Evolutionary conservation across 2,329 filamentous ascomycete species (phyloP), one percentile per base, ranked within the genome.

Genomic region (Sporothrix pseudoabietina): DNA sequence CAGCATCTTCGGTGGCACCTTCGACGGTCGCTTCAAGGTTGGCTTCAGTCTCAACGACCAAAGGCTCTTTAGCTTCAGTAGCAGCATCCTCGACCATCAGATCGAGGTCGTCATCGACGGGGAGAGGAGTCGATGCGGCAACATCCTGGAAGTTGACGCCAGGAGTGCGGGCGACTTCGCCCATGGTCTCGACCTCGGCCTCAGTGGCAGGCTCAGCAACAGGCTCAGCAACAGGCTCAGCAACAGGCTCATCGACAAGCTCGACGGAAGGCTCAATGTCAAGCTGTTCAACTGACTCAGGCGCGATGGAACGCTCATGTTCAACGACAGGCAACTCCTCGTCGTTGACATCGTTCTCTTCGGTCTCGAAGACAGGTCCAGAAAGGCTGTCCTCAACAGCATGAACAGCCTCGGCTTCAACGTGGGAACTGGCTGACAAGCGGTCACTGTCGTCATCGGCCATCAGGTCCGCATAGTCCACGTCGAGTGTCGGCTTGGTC

Each of bases 401-500:
- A 30, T 61, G 30, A 39, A 61, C 26, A 35, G 55, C 6, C 26
- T 59, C 57, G 2, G 14, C 22, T 14, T 16, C 35, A 4, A 19
- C 32, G 12, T 9, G 59, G 10, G n/a, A 26, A 8, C 35, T 44
- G 22, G 12, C 30, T 30, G 69, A 41, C 44, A n/a, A 9, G 47
- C 19, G 6, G 41, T 44, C 41, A 19, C 44, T 35, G 35, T 35
- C 16, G 10, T 65, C 57, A 47, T 65, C 26, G 22, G 30, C 32
- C 12, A 19, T 44, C 14, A 30, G 6, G 12, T 71, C 71, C 2
- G 22, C 22, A 30, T 61, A 55, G 16, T 72, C 73, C 5, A 72
- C 16, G 14, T 72, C 71, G 10, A 74, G 19, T 3, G 52, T 39
- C 1, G 73, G 71, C 39, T 72, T 72, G 8, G 71, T 71, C 32